Evolutionary conservation across 805 yeast genomes (phyloP), one percentile per base, ranked within the genome.

Genomic region (Lipomyces chichibuensis): DNA sequence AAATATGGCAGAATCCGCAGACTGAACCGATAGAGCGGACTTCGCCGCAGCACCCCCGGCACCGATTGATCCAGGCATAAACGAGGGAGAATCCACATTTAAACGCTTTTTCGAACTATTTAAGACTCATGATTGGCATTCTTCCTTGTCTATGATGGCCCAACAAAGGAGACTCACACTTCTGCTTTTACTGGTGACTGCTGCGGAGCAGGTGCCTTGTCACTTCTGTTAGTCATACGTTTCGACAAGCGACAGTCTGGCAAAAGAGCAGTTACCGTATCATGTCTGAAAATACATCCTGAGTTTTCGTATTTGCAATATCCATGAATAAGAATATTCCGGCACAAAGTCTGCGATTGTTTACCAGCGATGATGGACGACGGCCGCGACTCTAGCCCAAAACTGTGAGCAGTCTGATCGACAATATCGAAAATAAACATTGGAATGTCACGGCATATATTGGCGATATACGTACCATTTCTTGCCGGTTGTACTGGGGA

Each of bases 301-400:
- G 91, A 91, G 72, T 89, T 89, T 73, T 90, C 92, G 79, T 85
- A 91, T 76, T 91, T 91, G 81, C 97, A 92, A 74, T 84, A 91
- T 2, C 97, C 97, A 80, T 91, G 92, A 43, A 91, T 90, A 59
- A 88, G 85, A 64, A 91, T 87, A 74, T 92, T 92, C 76, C 92
- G 84, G 79, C 97, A 92, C 64, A 89, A 92, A 35, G 91, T 88
- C 62, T 71, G 71, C 35, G 69, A 64, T 58, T 66, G 73, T 32
- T 58, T 61, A 1, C 67, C 64, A 4, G 70, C 60, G 49, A 60
- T 64, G 37, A 66, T 58, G 11, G 74, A 66, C 29, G 73, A 66
- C 27, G 72, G 66, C n/a, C 71, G 64, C 23, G 59, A n/a, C 25
- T 70, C 69, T 64, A 23, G 14, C 0, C 6, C 11, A 13, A 29